Conservation (phyloP, 1,284 basidiomycete genomes). For the Melampsora americana region DNA sequence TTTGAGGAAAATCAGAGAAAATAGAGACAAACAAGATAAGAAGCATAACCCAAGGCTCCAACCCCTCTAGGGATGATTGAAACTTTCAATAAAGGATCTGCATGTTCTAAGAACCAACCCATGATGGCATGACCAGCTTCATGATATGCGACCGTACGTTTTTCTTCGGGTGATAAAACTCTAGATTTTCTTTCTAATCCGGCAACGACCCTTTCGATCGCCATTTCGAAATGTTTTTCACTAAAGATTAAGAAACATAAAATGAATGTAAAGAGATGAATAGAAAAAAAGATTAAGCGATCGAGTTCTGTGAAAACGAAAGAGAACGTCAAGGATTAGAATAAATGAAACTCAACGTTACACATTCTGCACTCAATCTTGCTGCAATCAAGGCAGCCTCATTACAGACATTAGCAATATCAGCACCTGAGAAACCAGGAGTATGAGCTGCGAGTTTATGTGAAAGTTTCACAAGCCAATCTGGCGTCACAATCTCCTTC, state of each 20-base stretch:
- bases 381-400: constrained; percentile 95
- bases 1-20: constrained; percentile 3
- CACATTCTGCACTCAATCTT: constrained; percentile 71
- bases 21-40: constrained; percentile 61
- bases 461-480: constrained; percentile 65
- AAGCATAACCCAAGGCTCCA: constrained; percentile 90
- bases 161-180: constrained; percentile 89
- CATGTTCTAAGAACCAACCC: constrained; percentile 96
- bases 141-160: constrained; percentile 98
- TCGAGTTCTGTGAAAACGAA: too few relatives aligned
- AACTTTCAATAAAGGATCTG: constrained; percentile 93
- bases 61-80: constrained; percentile 97
- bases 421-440: constrained; percentile 95
- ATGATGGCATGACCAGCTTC: constrained; percentile 98
- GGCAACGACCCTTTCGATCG: constrained; percentile 96
- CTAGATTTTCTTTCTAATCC: constrained; percentile 93
- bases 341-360: constrained; percentile 62
- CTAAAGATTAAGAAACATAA: constrained; percentile 3
- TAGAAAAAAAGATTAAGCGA: too few relatives aligned
- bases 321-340: too few relatives aligned
- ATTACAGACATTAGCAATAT: constrained; percentile 98
- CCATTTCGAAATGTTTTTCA: constrained; percentile 87
- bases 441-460: constrained; percentile 94
- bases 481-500: constrained; percentile 56
- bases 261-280: too few relatives aligned